Evolutionary conservation across 1,284 basidiomycete genomes (phyloP), one percentile per base, ranked within the genome.

Genomic region (Heterobasidion occidentale): DNA sequence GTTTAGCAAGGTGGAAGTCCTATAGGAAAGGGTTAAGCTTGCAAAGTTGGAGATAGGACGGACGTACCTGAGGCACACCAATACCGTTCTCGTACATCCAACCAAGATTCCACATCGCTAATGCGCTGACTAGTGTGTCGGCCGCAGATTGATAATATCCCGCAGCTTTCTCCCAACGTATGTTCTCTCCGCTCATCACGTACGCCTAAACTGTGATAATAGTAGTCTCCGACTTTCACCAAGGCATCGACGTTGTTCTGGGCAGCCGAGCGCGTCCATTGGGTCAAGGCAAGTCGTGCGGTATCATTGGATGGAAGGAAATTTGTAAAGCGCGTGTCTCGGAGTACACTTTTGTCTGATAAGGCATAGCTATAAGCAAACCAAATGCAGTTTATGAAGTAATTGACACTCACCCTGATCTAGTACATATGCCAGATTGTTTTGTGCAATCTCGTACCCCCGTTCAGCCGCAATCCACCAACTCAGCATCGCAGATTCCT

Each of bases 41-140:
- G 51, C 38, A 51, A 50, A 53, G 38, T 46, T 36, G 5, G 12
- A 34, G 45, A 12, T 20, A n/a, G 45, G 42, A 57, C 11, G 38
- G 35, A 68, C 74, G 54, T 58, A 88, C 90, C 76, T 88, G 86
- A 20, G 89, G 84, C 0, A 98, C 92, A 4, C 97, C 97, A 33
- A 90, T 70, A 0, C 97, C 97, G 64, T 94, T 91, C 74, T 99
- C 96, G 69, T 98, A 98, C 94, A 99, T 97, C 90, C 91, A 98
- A 1, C 96, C 97, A 33, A 99, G 73, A 67, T 98, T 98, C 94
- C 95, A 99, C 86, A 96, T 94, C 2, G 96, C 95, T 62, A 99
- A 78, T 1, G 95, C 92, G 62, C 92, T 96, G 59, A 88, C 66
- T 60, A 94, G 90, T 1, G 92, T 94, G 63, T 95, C 93, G 2